Conservation (phyloP, 257 asterid species). For the Solanum lignicaule region DNA sequence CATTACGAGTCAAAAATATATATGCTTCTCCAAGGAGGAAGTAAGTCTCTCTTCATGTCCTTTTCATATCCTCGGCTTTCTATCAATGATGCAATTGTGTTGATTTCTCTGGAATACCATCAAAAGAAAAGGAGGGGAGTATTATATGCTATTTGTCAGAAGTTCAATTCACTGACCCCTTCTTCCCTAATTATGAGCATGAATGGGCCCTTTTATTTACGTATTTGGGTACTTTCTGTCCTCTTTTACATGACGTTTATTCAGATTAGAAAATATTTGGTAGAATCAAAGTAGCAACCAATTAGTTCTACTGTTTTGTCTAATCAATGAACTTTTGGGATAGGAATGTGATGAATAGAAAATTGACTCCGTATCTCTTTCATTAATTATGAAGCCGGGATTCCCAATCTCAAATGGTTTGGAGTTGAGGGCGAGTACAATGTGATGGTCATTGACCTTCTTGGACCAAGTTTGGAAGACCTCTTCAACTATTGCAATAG, state of each 20-base stretch:
- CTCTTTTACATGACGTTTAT: not conserved
- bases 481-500: constrained; percentile 81
- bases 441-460: constrained; percentile 90
- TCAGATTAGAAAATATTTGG: not conserved
- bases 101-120: not conserved
- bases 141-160: not conserved
- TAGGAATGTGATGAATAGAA: not conserved
- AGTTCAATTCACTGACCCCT: not conserved
- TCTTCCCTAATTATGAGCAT: not conserved
- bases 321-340: not conserved
- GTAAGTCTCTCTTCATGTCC: constrained; percentile 32
- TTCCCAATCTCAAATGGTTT: constrained; percentile 87
- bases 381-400: constrained; percentile 48
- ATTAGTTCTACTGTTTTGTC: not conserved
- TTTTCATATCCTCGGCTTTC: not conserved
- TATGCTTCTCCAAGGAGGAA: constrained; percentile 91
- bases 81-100: not conserved
- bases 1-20: constrained; percentile 86
- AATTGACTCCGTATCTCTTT: not conserved
- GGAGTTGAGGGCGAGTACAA: constrained; percentile 78
- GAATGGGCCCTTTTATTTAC: not conserved
- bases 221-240: not conserved
- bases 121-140: not conserved
- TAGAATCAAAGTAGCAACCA: not conserved
- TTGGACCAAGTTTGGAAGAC: constrained; percentile 92